These are phyloP conservation scores for Rauvolfia tetraphylla DNA, from an alignment of 257 asterid genomes.

Conservation along the genomic window DNA sequence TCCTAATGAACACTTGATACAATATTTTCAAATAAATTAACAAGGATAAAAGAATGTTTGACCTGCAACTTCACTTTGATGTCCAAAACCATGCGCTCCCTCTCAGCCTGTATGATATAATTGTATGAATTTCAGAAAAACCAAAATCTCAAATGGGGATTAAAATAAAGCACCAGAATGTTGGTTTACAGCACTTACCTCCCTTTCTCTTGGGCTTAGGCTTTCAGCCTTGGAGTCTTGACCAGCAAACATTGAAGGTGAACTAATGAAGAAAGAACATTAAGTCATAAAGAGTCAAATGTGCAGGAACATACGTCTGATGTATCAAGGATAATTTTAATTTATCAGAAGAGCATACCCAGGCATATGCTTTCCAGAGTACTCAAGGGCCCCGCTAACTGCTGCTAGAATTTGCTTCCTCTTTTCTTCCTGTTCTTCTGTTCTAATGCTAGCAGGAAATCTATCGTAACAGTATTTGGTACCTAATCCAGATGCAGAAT, in stretches of 20 bases:
- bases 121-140: constrained; percentile 15
- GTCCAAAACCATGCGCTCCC: constrained; percentile 97
- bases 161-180: constrained; percentile 19
- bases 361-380: constrained; percentile 59
- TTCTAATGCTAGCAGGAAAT: constrained; percentile 69
- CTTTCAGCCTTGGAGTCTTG: constrained; percentile 70
- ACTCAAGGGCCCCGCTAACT: constrained; percentile 81
- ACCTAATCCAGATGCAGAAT: constrained; percentile 41
- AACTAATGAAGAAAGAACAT: constrained; percentile 35
- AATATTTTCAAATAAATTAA: constrained; percentile 9
- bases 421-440: constrained; percentile 86
- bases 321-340: not conserved
- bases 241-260: constrained; percentile 57
- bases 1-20: constrained; percentile 1
- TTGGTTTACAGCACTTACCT: constrained; percentile 52
- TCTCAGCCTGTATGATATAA: constrained; percentile 65
- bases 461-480: constrained; percentile 64
- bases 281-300: not conserved
- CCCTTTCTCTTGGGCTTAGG: constrained; percentile 90
- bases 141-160: not conserved
- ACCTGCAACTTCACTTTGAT: constrained; percentile 97
- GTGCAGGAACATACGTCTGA: constrained; percentile 3
- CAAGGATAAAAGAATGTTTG: constrained; percentile 21
- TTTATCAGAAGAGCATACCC: constrained; percentile 44
- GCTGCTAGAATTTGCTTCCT: constrained; percentile 85